Evolutionary conservation across 2,329 filamentous ascomycete genomes (phyloP), one percentile per base, ranked within the genome.

Genomic region (Balansia obtecta): DNA sequence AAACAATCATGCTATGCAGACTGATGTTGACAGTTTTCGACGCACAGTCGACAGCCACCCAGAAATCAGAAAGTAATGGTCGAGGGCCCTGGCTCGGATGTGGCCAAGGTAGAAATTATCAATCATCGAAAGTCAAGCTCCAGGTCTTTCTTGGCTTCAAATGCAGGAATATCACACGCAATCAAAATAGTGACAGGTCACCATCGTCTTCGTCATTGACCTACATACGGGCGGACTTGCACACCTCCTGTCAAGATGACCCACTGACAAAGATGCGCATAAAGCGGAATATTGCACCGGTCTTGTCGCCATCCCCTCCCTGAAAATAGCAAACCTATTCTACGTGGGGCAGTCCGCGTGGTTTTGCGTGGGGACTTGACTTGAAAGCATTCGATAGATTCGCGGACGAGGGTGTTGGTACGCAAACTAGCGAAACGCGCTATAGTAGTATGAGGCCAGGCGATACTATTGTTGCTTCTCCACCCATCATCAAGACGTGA

Each of bases 301-400:
- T 15, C 11, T n/a, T 16, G 38, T 42, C 37, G 33, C 33, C 18
- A 8, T 27, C 30, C 16, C n/a, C 33, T 48, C 30, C 8, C 30
- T 20, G 27, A n/a, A 32, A 48, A 42, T 32, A 20, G 11, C 15
- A 15, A 37, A 37, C 10, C 16, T 15, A n/a, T 15, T 34, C 27
- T 41, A 13, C 42, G 50, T 48, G 50, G 45, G 46, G 33, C 50
- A 48, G 33, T 44, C 45, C 46, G 37, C 40, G 46, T 48, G 50
- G 37, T 41, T 33, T 37, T 48, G 34, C 49, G 39, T 47, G 49
- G 45, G 33, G 49, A 47, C 20, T 48, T 33, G 49, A 39, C 49
- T 43, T 48, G 32, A 40, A 48, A 22, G 34, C 32, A 27, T 27
- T 27, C 27, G 27, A 27, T 40, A 33, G 33, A 40, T 33, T 13